Conservation (phyloP, 208 protist species). For the Angomonas deanei region DNA sequence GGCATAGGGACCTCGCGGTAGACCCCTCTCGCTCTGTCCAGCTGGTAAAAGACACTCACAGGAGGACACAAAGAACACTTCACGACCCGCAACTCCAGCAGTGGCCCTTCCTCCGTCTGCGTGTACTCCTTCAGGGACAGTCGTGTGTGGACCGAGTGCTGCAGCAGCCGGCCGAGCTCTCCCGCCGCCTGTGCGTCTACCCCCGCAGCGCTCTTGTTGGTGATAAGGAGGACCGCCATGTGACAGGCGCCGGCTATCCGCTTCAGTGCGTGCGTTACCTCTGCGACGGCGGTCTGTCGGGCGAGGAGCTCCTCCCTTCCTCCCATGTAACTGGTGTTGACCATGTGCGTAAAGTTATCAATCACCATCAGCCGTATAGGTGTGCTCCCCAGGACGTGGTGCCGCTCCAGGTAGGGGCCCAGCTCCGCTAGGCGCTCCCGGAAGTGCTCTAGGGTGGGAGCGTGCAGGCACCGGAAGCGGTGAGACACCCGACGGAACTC, state of each 20-base stretch:
- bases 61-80: slow-evolving; percentile 44
- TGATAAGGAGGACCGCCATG: slow-evolving; percentile 47
- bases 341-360: slow-evolving; percentile 44
- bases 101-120: slow-evolving; percentile 5
- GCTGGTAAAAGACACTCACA: slow-evolving; percentile 7
- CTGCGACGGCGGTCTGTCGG: slow-evolving; percentile 39
- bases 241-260: slow-evolving; percentile 25
- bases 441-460: background rate
- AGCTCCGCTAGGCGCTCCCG: background rate
- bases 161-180: slow-evolving; percentile 50
- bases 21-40: background rate
- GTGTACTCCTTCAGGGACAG: slow-evolving; percentile 21
- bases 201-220: slow-evolving; percentile 1
- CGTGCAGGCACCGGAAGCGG: background rate
- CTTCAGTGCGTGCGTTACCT: slow-evolving; percentile 46
- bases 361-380: slow-evolving; percentile 43
- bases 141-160: slow-evolving; percentile 68
- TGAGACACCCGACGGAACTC: background rate
- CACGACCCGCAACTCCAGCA: slow-evolving; percentile 28
- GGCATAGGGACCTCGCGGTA: background rate
- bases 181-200: slow-evolving; percentile 9
- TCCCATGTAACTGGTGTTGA: slow-evolving; percentile 32
- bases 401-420: slow-evolving; percentile 4
- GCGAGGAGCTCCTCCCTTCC: slow-evolving; percentile 25
- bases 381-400: slow-evolving; percentile 2